Evolutionary conservation across 352 stramenopile genomes (phyloP).

Genomic region (Elongisporangium undulatum): DNA sequence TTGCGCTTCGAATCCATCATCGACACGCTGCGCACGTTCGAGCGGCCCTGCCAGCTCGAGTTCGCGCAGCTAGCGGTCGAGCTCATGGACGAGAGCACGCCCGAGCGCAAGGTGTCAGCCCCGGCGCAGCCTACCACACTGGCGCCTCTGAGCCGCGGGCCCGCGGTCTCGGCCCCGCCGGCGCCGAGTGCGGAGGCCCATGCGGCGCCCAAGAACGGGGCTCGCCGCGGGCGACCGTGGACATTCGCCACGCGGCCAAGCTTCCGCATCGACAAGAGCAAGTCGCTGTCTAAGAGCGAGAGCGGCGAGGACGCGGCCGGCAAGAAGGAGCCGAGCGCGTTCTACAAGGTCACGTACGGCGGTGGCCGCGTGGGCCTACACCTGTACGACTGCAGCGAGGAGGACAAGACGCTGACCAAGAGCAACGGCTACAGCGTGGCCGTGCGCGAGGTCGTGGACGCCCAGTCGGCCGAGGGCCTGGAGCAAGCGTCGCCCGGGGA

Average conservation of each 20-base stretch:
- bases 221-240: conserved; percentile 9
- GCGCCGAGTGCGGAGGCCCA: conserved; percentile 4
- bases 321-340: conserved; percentile 34
- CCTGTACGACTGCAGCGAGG: conserved; percentile 37
- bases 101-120: not conserved
- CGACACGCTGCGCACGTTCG: conserved; percentile 38
- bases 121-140: not conserved
- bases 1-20: conserved; percentile 76
- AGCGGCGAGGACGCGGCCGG: conserved; percentile 12
- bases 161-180: not conserved
- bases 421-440: conserved; percentile 62
- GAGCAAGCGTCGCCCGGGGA: conserved; percentile 49
- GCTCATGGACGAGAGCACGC: not conserved
- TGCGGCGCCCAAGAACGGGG: conserved; percentile 14
- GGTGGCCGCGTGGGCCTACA: conserved; percentile 43
- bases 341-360: conserved; percentile 67
- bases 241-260: conserved; percentile 51
- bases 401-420: conserved; percentile 36
- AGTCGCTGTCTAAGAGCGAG: conserved; percentile 5
- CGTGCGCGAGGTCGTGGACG: conserved; percentile 51
- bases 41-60: conserved; percentile 49
- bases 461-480: conserved; percentile 36
- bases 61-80: conserved; percentile 51
- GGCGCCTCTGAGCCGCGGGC: conserved; percentile 6
- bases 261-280: conserved; percentile 42